Percentiles rank a stretch among this genome's conserved stretches.
phyloP scores from a whole-genome alignment of 148 eudicot species.

The Rhododendron williamsianum region DNA sequence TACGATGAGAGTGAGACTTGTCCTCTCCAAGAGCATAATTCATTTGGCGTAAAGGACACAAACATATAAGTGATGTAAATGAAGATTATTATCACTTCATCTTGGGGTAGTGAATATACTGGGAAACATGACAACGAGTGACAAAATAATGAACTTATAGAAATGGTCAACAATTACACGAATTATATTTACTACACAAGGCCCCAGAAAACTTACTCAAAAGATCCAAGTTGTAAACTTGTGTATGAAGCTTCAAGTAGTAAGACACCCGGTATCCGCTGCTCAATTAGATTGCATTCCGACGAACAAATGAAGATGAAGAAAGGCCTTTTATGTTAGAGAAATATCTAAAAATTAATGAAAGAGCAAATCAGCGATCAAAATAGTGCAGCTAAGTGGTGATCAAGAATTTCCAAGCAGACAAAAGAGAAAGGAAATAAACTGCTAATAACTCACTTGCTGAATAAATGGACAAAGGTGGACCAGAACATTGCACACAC shows the following conservation, averaged over 20 bases:
- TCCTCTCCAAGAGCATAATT: background rate
- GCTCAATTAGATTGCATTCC: background rate
- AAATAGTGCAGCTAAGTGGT: background rate
- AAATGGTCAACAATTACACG: background rate
- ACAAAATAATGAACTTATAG: background rate
- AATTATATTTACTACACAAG: background rate
- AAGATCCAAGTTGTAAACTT: background rate
- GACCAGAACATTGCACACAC: background rate
- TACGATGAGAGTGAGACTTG: background rate
- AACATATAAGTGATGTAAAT: background rate
- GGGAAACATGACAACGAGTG: background rate
- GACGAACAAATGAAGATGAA: background rate
- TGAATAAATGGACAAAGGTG: background rate
- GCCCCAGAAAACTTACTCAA: conserved; percentile 3
- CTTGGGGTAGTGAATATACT: background rate
- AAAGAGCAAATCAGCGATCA: background rate
- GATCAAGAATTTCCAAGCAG: background rate
- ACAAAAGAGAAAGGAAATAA: background rate
- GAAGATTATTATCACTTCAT: background rate
- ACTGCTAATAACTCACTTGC: background rate
- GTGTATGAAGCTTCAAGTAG: background rate
- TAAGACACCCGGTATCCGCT: background rate
- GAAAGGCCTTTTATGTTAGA: background rate
- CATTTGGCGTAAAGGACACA: background rate
- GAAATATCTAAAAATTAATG: background rate